Conservation (phyloP, 1,284 basidiomycete species). For the Boletus semigastroideus region DNA sequence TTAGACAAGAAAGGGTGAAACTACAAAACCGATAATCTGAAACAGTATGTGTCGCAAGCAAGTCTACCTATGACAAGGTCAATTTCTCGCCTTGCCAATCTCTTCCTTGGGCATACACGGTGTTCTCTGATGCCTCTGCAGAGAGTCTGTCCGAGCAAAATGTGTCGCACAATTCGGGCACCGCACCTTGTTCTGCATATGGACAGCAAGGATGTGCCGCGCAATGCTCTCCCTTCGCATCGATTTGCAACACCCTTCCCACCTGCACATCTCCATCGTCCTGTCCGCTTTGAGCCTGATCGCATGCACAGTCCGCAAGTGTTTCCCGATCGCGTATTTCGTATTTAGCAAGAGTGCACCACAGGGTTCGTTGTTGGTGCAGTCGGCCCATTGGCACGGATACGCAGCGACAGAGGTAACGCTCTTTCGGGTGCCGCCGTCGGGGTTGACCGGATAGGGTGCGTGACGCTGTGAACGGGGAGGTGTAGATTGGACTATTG, state of each 20-base stretch:
- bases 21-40: neutral
- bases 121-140: conserved; percentile 23
- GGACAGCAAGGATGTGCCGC: conserved; percentile 24
- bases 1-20: neutral
- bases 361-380: neutral
- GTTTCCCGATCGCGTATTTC: conserved; percentile 16
- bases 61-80: neutral
- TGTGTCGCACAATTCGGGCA: conserved; percentile 14
- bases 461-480: neutral
- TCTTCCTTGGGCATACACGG: conserved; percentile 7
- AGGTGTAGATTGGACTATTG: neutral
- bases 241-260: conserved; percentile 13
- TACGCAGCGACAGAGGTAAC: neutral
- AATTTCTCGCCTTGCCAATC: neutral
- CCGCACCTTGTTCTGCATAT: conserved; percentile 20
- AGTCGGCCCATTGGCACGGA: conserved; percentile 15
- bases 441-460: conserved; percentile 8
- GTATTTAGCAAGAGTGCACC: neutral
- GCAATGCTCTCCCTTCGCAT: conserved; percentile 27
- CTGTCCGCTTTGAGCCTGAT: conserved; percentile 6
- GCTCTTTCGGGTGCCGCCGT: neutral
- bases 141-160: conserved; percentile 26
- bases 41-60: neutral
- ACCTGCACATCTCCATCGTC: conserved; percentile 9
- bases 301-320: conserved; percentile 13